phyloP scores from a whole-genome alignment of 2,329 filamentous ascomycete species.

The Sporothrix variecibatus region DNA sequence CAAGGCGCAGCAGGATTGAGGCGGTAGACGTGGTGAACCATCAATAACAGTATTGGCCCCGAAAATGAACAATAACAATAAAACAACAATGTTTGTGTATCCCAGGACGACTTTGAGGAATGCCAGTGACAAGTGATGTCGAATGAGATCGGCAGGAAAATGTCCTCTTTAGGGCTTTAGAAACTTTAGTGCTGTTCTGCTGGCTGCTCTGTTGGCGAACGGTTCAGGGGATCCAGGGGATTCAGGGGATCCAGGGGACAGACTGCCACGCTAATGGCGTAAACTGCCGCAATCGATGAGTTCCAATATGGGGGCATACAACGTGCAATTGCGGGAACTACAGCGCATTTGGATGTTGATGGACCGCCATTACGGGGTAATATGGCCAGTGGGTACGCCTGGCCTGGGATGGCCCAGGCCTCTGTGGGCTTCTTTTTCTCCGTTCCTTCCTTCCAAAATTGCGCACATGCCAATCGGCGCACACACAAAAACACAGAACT shows the following conservation, averaged over 20 bases:
- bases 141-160: neutral
- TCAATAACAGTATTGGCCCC: neutral
- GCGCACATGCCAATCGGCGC: constrained; percentile 23
- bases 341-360: neutral
- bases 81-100: neutral
- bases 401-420: neutral
- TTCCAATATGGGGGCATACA: neutral
- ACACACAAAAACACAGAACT: neutral
- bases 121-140: neutral
- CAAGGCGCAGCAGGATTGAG: neutral
- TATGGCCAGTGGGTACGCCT: neutral
- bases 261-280: constrained; percentile 19
- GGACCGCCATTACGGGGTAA: neutral
- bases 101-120: neutral
- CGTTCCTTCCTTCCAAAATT: constrained; percentile 5
- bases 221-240: too few relatives aligned
- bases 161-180: neutral
- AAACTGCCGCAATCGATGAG: constrained; percentile 18
- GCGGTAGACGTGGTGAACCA: neutral
- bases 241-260: neutral
- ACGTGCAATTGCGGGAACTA: neutral
- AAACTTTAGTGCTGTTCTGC: neutral
- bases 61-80: neutral
- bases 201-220: neutral
- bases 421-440: neutral